phyloP scores from a whole-genome alignment of 1,139 yeast genomes.

The Pichia norvegensis region DNA sequence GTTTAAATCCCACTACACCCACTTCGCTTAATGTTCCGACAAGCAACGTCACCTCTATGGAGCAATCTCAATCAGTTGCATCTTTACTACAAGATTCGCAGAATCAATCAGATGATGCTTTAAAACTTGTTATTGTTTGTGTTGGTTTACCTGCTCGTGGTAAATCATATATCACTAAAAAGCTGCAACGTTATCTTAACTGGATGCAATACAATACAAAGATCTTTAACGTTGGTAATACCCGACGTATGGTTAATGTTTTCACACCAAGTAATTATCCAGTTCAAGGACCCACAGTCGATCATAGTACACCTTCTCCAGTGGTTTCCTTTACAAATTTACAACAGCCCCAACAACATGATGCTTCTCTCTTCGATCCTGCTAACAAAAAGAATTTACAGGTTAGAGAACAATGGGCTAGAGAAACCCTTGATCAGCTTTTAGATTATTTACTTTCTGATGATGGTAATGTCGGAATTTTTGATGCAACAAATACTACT shows the following conservation, averaged over 20 bases:
- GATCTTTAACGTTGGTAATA: slow-evolving; percentile 93
- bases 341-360: slow-evolving; percentile 33
- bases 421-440: slow-evolving; percentile 83
- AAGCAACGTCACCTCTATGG: background rate
- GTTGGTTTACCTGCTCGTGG: slow-evolving; percentile 94
- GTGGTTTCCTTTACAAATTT: background rate
- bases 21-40: background rate
- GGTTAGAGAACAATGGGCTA: slow-evolving; percentile 90
- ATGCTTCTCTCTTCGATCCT: slow-evolving; percentile 81
- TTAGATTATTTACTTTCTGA: slow-evolving; percentile 77
- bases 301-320: slow-evolving; percentile 11
- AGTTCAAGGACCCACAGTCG: slow-evolving; percentile 43
- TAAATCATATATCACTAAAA: slow-evolving; percentile 85
- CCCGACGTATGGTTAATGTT: slow-evolving; percentile 67
- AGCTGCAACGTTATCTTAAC: slow-evolving; percentile 76
- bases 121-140: slow-evolving; percentile 74
- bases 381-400: slow-evolving; percentile 57
- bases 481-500: slow-evolving; percentile 94
- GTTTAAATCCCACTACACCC: background rate
- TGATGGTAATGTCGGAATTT: slow-evolving; percentile 86
- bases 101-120: slow-evolving; percentile 17
- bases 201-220: slow-evolving; percentile 84
- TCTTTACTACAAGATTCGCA: background rate
- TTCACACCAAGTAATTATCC: slow-evolving; percentile 62
- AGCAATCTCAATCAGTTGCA: background rate